These are phyloP conservation scores for Somion occarium DNA, from an alignment of 1,284 basidiomycete genomes.

Conservation along the genomic window DNA sequence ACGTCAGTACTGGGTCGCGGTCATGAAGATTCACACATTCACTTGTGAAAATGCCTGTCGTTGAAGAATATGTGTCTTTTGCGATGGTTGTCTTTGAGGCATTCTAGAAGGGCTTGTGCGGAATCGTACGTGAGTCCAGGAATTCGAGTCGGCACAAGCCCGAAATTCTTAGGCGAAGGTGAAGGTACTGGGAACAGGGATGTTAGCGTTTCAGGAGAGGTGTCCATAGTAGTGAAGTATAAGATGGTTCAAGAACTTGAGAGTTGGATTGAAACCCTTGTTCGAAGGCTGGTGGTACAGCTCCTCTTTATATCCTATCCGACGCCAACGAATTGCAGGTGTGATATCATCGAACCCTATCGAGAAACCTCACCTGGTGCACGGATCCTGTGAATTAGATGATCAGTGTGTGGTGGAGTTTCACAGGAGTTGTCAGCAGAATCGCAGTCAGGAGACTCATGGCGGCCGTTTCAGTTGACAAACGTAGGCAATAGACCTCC, in stretches of 20 bases:
- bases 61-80: conserved; percentile 58
- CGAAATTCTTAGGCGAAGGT: background rate
- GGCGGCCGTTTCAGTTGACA: too few species aligned
- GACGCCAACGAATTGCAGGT: too few species aligned
- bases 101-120: conserved; percentile 35
- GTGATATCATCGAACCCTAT: too few species aligned
- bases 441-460: too few species aligned
- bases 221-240: conserved; percentile 7
- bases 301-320: too few species aligned
- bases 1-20: background rate
- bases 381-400: too few species aligned
- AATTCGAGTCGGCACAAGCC: conserved; percentile 23
- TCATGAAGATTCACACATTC: conserved; percentile 5
- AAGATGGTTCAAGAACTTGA: background rate
- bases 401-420: too few species aligned
- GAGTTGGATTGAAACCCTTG: too few species aligned
- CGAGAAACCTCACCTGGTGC: too few species aligned
- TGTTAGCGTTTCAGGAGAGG: conserved; percentile 6
- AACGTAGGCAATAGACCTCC: too few species aligned
- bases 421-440: too few species aligned
- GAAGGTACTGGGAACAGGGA: conserved; percentile 6
- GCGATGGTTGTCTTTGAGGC: conserved; percentile 49
- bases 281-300: too few species aligned
- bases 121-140: conserved; percentile 44
- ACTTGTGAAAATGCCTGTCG: conserved; percentile 51